Conservation (phyloP, 441 rosid genomes). For the Lepidium campestre region DNA sequence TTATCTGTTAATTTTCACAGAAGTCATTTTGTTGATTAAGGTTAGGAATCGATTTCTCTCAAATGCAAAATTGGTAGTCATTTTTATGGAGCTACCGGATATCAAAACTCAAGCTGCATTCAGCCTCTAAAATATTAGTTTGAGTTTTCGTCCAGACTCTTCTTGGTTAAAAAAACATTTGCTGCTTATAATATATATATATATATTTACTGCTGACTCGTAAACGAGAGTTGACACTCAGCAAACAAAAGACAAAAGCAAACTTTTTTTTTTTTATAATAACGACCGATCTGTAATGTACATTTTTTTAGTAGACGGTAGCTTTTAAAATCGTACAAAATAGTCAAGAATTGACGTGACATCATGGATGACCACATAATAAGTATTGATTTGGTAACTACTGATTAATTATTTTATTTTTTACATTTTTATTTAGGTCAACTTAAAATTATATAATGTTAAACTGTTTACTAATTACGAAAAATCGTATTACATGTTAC, state of each 20-base stretch:
- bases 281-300: not conserved
- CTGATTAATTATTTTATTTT: not conserved
- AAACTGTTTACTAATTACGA: constrained; percentile 1
- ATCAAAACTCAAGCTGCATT: too few relatives aligned
- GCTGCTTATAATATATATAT: not conserved
- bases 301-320: not conserved
- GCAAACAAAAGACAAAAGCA: not conserved
- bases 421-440: not conserved
- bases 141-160: too few relatives aligned
- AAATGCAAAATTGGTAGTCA: too few relatives aligned
- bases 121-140: too few relatives aligned
- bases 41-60: too few relatives aligned
- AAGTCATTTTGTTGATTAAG: too few relatives aligned
- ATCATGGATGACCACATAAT: constrained; percentile 9
- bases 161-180: too few relatives aligned
- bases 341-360: not conserved
- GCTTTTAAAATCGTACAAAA: not conserved
- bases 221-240: not conserved
- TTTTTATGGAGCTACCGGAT: too few relatives aligned
- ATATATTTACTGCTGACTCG: not conserved
- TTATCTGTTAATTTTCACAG: too few relatives aligned
- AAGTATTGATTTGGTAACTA: not conserved
- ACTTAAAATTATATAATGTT: not conserved
- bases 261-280: not conserved
- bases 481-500: not conserved